These are phyloP conservation scores for Colletotrichum higginsianum DNA, from an alignment of 2,329 filamentous ascomycete genomes.

Conservation along the genomic window DNA sequence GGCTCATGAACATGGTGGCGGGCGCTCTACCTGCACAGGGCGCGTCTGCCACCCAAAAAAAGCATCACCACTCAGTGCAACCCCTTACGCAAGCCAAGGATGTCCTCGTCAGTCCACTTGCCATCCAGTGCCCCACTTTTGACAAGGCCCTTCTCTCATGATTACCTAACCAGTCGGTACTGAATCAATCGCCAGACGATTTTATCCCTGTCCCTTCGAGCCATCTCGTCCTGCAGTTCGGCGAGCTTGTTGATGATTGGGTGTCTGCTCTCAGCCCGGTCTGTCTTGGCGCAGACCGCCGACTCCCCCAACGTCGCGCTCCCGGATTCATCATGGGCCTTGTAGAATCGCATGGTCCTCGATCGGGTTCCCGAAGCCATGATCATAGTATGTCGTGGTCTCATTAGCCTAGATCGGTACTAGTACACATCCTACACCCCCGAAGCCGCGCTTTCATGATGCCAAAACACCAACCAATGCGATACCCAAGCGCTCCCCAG, in stretches of 20 bases:
- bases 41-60: constrained; percentile 9
- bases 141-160: background rate
- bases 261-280: background rate
- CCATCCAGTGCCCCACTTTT: constrained; percentile 25
- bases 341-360: constrained; percentile 13
- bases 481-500: background rate
- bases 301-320: background rate
- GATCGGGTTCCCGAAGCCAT: constrained; percentile 6
- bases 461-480: constrained; percentile 23
- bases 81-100: constrained; percentile 41
- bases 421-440: constrained; percentile 36
- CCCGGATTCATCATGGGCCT: background rate
- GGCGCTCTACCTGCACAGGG: constrained; percentile 21
- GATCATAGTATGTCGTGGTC: constrained; percentile 32
- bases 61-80: constrained; percentile 17
- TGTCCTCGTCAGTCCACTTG: constrained; percentile 33
- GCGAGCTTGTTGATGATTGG: background rate
- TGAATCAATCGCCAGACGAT: background rate
- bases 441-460: constrained; percentile 15
- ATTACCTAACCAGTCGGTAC: constrained; percentile 15
- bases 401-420: constrained; percentile 32
- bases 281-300: background rate
- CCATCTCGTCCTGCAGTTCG: background rate
- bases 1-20: constrained; percentile 31
- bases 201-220: background rate